These are phyloP conservation scores for Talaromyces marneffei DNA, from an alignment of 2,329 filamentous ascomycete genomes.

Conservation along the genomic window DNA sequence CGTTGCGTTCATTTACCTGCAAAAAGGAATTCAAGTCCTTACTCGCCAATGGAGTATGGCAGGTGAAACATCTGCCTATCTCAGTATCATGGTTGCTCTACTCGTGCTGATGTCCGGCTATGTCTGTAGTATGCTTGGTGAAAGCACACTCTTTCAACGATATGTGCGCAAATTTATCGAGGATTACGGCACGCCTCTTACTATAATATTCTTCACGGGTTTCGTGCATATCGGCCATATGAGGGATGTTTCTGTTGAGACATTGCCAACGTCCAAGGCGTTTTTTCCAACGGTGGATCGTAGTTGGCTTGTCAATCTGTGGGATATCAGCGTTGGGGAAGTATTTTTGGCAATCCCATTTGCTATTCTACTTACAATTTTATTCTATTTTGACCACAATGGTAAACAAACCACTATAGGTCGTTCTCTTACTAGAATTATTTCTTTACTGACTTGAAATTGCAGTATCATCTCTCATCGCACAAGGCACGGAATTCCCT, in stretches of 20 bases:
- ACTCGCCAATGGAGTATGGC: constrained; percentile 61
- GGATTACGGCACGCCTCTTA: constrained; percentile 80
- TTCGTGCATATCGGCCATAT: constrained; percentile 84
- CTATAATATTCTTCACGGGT: constrained; percentile 80
- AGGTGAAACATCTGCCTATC: constrained; percentile 61
- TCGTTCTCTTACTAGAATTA: background rate
- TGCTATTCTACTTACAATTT: constrained; percentile 70
- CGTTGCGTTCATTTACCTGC: constrained; percentile 83
- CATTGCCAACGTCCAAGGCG: constrained; percentile 67
- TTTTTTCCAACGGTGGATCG: constrained; percentile 73
- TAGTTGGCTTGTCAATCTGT: constrained; percentile 74
- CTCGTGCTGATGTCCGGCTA: constrained; percentile 75
- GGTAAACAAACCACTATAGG: constrained; percentile 44
- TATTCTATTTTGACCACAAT: constrained; percentile 90
- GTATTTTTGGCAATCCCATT: constrained; percentile 85
- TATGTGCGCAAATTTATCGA: constrained; percentile 76
- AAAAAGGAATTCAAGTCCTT: constrained; percentile 84
- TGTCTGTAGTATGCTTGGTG: constrained; percentile 64
- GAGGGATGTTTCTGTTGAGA: constrained; percentile 61
- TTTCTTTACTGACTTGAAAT: background rate
- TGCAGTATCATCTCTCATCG: constrained; percentile 71
- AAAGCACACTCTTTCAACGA: constrained; percentile 66
- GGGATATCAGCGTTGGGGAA: constrained; percentile 66
- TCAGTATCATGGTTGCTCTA: constrained; percentile 69
- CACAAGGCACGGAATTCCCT: constrained; percentile 76